Evolutionary conservation across 2,329 filamentous ascomycete genomes (phyloP), one percentile per base, ranked within the genome.

Genomic region (Neofusicoccum kwambonambiense): DNA sequence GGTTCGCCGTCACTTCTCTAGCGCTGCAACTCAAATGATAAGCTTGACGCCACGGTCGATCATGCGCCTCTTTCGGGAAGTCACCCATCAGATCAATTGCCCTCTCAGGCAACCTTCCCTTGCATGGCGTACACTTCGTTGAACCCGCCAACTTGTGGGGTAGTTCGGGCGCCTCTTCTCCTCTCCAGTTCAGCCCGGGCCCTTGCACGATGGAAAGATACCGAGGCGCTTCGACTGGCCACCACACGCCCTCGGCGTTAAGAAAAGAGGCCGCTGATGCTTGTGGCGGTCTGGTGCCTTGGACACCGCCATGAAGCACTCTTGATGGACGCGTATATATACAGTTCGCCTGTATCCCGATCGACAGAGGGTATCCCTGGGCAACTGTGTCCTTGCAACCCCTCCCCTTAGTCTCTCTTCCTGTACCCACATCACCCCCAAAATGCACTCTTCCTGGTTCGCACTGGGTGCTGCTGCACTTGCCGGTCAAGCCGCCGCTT

Each of bases 381-480:
- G 13, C 22, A 5, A 1, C 54, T 57, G 31, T 15, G 34, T 45
- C 9, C 34, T 17, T 13, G 4, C 13, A 6, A 22, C 15, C 17
- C 22, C 9, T 31, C 31, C n/a, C 15, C 19, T 22, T 8, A 3
- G 11, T 13, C 27, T 31, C 27, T 31, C 27, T 31, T 1, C 27
- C 27, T 7, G 7, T 31, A 31, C 27, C 4, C 3, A 9, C 4
- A n/a, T 11, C 5, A 34, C 34, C 15, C 34, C n/a, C 42, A 27
- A 35, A 5, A 61, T 61, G 57, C 57, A 42, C 15, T 49, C 57
- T 8, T 22, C 31, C 13, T 61, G 57, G 57, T 6, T 61, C 49
- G 15, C 44, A 5, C 12, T 61, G 57, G 35, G 31, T 17, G 34
- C 44, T 31, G 3, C 22, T 27, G 44, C 57, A 13, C 57, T 61